phyloP scores from a whole-genome alignment of 208 protist species.

The Acanthamoeba divionensis region DNA sequence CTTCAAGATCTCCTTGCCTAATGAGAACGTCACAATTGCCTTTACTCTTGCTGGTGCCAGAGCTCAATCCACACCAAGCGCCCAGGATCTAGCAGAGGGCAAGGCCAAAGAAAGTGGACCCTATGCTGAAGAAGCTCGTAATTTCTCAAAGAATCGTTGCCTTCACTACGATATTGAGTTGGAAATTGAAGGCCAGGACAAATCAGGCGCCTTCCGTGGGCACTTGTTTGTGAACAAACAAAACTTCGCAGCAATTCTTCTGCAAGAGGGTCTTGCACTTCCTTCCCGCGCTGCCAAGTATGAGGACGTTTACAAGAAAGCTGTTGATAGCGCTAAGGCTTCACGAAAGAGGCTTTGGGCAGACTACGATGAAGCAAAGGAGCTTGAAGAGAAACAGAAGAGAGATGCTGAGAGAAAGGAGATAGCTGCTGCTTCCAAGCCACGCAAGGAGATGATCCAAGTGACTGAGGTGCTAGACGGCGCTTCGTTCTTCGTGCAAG shows the following conservation, averaged over 20 bases:
- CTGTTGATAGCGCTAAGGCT: constrained; percentile 59
- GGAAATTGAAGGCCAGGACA: constrained; percentile 64
- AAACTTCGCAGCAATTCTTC: constrained; percentile 34
- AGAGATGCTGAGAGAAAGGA: background rate
- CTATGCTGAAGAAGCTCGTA: constrained; percentile 22
- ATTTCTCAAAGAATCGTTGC: background rate
- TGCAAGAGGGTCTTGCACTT: constrained; percentile 9
- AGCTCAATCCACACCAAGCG: background rate
- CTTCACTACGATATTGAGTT: constrained; percentile 59
- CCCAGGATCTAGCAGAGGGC: background rate
- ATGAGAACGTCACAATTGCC: constrained; percentile 67
- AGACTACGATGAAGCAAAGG: constrained; percentile 59
- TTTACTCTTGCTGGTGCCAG: constrained; percentile 63
- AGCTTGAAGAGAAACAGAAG: constrained; percentile 39
- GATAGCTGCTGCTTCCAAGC: constrained; percentile 30
- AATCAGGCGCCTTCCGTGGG: constrained; percentile 19
- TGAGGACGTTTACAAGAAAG: constrained; percentile 11
- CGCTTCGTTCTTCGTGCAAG: constrained; percentile 38
- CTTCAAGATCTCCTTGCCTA: constrained; percentile 72
- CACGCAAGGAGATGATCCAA: background rate
- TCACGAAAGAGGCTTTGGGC: constrained; percentile 45
- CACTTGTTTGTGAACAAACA: constrained; percentile 51
- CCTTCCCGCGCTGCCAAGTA: constrained; percentile 14
- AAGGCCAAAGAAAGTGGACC: background rate
- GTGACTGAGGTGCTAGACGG: constrained; percentile 41